Evolutionary conservation across 768 basidiomycete species (phyloP).

Genomic region (Holtermanniella nyarrowii): DNA sequence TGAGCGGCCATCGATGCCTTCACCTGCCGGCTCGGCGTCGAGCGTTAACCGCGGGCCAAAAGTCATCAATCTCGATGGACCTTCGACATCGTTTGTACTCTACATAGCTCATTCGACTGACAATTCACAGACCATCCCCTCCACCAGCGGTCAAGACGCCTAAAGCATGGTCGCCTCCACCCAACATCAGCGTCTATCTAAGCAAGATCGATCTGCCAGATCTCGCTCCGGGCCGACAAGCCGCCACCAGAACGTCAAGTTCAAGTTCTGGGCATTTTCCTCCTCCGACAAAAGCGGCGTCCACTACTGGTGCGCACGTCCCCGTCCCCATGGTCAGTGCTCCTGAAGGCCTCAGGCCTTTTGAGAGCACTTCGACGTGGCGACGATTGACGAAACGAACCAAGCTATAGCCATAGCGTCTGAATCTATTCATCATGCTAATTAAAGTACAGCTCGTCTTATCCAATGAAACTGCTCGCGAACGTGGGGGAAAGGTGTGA

Average conservation of each 20-base stretch:
- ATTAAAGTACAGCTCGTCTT: not conserved
- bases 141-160: not conserved
- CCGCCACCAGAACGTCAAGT: not conserved
- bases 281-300: not conserved
- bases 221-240: conserved; percentile 16
- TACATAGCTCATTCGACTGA: not conserved
- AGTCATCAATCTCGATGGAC: conserved; percentile 35
- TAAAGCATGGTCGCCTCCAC: conserved; percentile 21
- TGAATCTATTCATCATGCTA: not conserved
- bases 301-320: not conserved
- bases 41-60: conserved; percentile 15
- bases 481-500: not conserved
- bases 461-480: too few relatives aligned
- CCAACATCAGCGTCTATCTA: conserved; percentile 34
- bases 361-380: not conserved
- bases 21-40: not conserved
- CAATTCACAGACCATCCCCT: conserved; percentile 1
- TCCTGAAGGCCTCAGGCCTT: too few relatives aligned
- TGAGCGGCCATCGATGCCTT: conserved; percentile 2
- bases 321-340: too few relatives aligned
- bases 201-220: conserved; percentile 39
- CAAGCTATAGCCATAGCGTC: not conserved
- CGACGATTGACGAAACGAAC: not conserved
- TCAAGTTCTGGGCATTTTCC: not conserved
- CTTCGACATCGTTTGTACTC: conserved; percentile 9